Percentiles rank a stretch among this genome's conserved stretches.
phyloP scores from a whole-genome alignment of 495 filamentous ascomycete genomes.

The Daldinia grandis region DNA sequence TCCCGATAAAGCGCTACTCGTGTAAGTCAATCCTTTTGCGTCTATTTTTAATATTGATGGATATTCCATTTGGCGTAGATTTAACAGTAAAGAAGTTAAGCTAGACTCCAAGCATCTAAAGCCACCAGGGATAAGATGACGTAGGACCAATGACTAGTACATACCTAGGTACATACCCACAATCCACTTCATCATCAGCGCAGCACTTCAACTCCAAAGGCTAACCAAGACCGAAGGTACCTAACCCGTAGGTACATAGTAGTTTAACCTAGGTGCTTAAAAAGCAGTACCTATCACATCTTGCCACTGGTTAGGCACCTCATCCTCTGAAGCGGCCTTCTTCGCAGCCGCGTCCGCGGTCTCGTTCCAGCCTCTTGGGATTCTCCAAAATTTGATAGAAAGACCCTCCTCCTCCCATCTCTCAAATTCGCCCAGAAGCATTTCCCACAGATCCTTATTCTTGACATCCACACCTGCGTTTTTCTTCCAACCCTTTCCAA shows the following conservation, averaged over 20 bases:
- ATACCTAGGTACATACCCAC: too few relatives aligned
- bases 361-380: conserved; percentile 51
- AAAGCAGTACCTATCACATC: not conserved
- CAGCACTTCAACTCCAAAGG: too few relatives aligned
- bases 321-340: conserved; percentile 34
- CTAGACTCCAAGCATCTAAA: too few relatives aligned
- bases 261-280: too few relatives aligned
- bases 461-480: conserved; percentile 36
- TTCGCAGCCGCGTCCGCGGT: conserved; percentile 55
- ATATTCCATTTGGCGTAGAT: too few relatives aligned
- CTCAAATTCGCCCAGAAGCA: conserved; percentile 49
- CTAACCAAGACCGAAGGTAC: too few relatives aligned
- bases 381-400: conserved; percentile 54
- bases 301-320: not conserved
- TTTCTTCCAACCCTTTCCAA: conserved; percentile 51
- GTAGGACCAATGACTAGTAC: too few relatives aligned
- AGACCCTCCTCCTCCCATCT: conserved; percentile 33
- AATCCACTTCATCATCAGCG: too few relatives aligned
- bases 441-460: conserved; percentile 57
- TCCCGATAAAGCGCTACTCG: not conserved
- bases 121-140: too few relatives aligned
- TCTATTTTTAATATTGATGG: not conserved
- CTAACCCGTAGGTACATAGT: too few relatives aligned
- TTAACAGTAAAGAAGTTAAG: too few relatives aligned
- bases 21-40: not conserved